phyloP scores from a whole-genome alignment of 164 flowering plant species.

The Berberis vulgaris region DNA sequence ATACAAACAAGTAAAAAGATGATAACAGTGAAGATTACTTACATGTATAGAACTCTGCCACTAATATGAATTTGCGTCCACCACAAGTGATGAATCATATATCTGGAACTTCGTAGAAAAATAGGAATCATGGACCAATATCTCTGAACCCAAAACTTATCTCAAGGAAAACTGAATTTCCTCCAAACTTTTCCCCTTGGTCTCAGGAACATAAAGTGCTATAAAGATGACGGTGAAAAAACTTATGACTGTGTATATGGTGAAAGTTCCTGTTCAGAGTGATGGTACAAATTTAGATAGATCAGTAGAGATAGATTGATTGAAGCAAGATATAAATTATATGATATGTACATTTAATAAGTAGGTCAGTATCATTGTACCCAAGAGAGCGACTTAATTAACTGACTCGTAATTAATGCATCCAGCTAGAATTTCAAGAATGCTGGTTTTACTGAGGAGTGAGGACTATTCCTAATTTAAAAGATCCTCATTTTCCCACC shows the following conservation, averaged over 20 bases:
- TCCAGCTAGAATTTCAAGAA: no score
- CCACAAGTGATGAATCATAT: neutral
- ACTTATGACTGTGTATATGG: slow-evolving; percentile 49
- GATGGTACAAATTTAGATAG: neutral
- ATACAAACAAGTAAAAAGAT: neutral
- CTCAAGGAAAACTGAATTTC: slow-evolving; percentile 69
- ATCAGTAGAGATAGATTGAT: neutral
- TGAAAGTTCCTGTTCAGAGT: slow-evolving; percentile 61
- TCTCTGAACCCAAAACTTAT: slow-evolving; percentile 15
- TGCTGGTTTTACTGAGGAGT: no score
- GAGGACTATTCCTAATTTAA: no score
- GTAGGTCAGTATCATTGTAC: no score
- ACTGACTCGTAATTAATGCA: no score
- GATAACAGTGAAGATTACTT: no score
- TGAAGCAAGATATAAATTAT: no score
- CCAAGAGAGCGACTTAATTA: no score
- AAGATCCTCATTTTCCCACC: no score
- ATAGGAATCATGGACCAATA: neutral
- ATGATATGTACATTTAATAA: no score
- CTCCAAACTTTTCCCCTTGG: slow-evolving; percentile 70
- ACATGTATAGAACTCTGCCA: neutral
- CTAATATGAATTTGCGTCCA: neutral
- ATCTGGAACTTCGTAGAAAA: neutral
- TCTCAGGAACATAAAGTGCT: slow-evolving; percentile 64
- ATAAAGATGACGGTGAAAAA: slow-evolving; percentile 58